phyloP scores from a whole-genome alignment of 148 eudicot genomes.

The Dysphania ambrosioides region DNA sequence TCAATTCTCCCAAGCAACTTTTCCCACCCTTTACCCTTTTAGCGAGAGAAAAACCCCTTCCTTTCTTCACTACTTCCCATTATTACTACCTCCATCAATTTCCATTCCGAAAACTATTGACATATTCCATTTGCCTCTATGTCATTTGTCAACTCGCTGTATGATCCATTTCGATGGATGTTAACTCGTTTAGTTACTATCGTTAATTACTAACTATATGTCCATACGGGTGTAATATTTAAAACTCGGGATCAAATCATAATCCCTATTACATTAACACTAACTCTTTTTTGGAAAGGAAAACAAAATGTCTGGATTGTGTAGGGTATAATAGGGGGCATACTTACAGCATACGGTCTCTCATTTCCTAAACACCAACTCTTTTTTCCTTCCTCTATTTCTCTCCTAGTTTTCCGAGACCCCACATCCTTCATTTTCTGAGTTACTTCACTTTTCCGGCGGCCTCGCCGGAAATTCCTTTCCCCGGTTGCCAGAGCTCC shows the following conservation, averaged over 20 bases:
- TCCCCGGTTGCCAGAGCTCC: conserved; percentile 19
- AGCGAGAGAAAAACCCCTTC: not conserved
- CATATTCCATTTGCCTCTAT: not conserved
- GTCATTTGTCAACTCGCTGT: too few relatives aligned
- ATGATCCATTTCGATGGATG: too few relatives aligned
- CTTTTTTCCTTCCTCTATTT: not conserved
- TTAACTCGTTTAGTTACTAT: too few relatives aligned
- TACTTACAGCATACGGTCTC: conserved; percentile 56
- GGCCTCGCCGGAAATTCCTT: conserved; percentile 32
- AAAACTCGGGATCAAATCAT: not conserved
- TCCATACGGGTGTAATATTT: not conserved
- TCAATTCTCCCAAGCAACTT: conserved; percentile 10
- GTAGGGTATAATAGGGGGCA: conserved; percentile 57
- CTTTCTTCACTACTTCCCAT: not conserved
- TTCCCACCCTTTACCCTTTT: not conserved
- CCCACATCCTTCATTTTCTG: not conserved
- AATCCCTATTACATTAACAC: too few relatives aligned
- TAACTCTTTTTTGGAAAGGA: too few relatives aligned
- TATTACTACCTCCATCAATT: not conserved
- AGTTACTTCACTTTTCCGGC: conserved; percentile 30
- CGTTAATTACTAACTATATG: too few relatives aligned
- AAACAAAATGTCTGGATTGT: conserved; percentile 34
- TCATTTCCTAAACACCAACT: conserved; percentile 29
- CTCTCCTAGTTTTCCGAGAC: conserved; percentile 9
- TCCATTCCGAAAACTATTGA: too few relatives aligned